A percentile compares a stretch with the other conserved stretches of the same genome.
These are phyloP conservation scores for Nitzschia sp. DNA, from an alignment of 108 stramenopile species.

Conservation along the genomic window DNA sequence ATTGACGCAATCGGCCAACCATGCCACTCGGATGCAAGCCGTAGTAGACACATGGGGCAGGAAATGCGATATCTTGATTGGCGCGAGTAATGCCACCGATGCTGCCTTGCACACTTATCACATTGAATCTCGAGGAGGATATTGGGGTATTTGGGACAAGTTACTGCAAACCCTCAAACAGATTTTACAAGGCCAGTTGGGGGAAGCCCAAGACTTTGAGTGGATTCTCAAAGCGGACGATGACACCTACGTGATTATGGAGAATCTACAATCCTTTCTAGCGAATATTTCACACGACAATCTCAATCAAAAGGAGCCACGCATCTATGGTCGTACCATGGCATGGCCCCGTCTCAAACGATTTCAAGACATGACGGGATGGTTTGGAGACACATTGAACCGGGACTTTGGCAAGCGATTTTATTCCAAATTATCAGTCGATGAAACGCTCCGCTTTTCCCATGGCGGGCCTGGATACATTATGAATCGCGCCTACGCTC, in stretches of 20 bases:
- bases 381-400: not conserved
- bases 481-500: conserved; percentile 11
- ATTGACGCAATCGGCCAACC: conserved; percentile 14
- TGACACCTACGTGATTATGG: conserved; percentile 25
- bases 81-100: conserved; percentile 1
- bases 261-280: conserved; percentile 21
- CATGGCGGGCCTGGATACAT: conserved; percentile 21
- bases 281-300: not conserved
- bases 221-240: conserved; percentile 28
- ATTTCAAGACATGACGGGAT: conserved; percentile 13
- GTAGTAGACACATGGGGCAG: conserved; percentile 22
- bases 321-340: conserved; percentile 14
- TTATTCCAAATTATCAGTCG: not conserved
- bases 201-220: conserved; percentile 2
- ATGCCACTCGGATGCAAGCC: conserved; percentile 12
- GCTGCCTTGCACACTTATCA: not conserved
- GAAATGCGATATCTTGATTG: conserved; percentile 14
- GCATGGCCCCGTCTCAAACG: conserved; percentile 8
- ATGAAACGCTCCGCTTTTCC: not conserved
- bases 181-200: not conserved
- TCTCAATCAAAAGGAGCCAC: not conserved
- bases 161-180: conserved; percentile 3
- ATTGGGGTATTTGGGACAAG: conserved; percentile 19
- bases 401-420: conserved; percentile 13
- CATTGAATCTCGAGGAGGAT: not conserved